phyloP scores from a whole-genome alignment of 2,329 filamentous ascomycete species.

The Diaporthe nobilis region DNA sequence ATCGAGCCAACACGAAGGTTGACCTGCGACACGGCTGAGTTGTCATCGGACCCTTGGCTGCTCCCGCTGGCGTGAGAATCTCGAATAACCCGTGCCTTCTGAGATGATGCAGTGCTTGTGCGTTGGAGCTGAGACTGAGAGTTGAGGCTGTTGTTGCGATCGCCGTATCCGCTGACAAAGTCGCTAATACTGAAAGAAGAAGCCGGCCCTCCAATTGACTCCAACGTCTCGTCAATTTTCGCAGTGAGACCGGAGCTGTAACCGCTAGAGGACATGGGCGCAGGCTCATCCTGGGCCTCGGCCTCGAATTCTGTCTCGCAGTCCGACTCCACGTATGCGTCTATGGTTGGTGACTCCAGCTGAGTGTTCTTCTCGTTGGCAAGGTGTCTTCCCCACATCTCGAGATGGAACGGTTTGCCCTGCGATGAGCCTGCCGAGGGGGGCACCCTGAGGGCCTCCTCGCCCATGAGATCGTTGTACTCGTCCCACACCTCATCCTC shows the following conservation, averaged over 20 bases:
- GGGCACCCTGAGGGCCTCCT: constrained; percentile 62
- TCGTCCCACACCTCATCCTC: constrained; percentile 97
- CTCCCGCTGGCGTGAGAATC: constrained; percentile 61
- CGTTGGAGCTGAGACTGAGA: constrained; percentile 42
- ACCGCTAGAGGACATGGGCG: constrained; percentile 60
- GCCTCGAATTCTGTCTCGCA: constrained; percentile 49
- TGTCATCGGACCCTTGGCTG: constrained; percentile 67
- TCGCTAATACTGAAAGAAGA: constrained; percentile 60
- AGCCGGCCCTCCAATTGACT: constrained; percentile 55
- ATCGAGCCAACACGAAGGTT: constrained; percentile 85
- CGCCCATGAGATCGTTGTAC: constrained; percentile 89
- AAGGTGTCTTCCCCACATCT: constrained; percentile 60
- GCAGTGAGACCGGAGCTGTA: constrained; percentile 70
- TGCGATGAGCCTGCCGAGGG: constrained; percentile 70
- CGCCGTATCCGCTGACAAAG: constrained; percentile 56
- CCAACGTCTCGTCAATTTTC: constrained; percentile 64
- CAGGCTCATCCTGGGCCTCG: constrained; percentile 48
- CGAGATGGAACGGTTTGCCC: constrained; percentile 69
- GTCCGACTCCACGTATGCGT: constrained; percentile 48
- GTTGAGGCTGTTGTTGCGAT: constrained; percentile 50
- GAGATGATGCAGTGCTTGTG: constrained; percentile 45
- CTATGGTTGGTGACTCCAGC: constrained; percentile 65
- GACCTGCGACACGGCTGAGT: constrained; percentile 77
- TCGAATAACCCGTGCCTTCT: constrained; percentile 50
- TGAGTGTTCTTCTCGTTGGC: constrained; percentile 53